A percentile compares a stretch with the other conserved stretches of the same genome.
Evolutionary conservation across 768 basidiomycete genomes (phyloP).

Genomic region (Lanmaoa pseudosensibilis): DNA sequence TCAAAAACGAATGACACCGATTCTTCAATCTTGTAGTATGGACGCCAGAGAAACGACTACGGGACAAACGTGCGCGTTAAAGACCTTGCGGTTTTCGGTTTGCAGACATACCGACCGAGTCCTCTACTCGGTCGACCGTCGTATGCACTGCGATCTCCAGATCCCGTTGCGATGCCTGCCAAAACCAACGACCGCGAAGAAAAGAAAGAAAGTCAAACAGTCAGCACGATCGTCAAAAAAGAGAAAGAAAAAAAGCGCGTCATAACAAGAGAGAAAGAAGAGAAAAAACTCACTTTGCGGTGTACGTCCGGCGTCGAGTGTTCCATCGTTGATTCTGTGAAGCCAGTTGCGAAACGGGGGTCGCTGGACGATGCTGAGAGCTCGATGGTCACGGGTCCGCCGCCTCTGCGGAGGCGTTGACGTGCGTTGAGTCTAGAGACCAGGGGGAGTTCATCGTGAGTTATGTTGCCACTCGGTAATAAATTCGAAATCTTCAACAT

Average conservation of each 20-base stretch:
- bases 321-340: not conserved
- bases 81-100: too few relatives aligned
- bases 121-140: not conserved
- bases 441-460: not conserved
- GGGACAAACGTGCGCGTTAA: not conserved
- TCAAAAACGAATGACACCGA: not conserved
- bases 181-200: not conserved
- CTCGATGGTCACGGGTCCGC: constrained; percentile 43
- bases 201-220: not conserved
- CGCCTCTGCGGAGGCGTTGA: constrained; percentile 36
- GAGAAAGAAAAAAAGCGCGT: not conserved
- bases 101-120: too few relatives aligned
- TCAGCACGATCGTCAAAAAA: not conserved
- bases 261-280: too few relatives aligned
- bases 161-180: constrained; percentile 2
- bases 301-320: not conserved
- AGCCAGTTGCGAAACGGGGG: constrained; percentile 5
- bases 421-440: constrained; percentile 47
- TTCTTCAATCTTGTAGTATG: not conserved
- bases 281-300: constrained; percentile 1
- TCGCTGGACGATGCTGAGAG: constrained; percentile 37
- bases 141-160: constrained; percentile 14
- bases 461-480: not conserved
- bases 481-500: too few relatives aligned
- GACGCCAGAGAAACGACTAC: not conserved